Evolutionary conservation across 2,329 filamentous ascomycete species (phyloP).

Genomic region (Cladobotryum protrusum): DNA sequence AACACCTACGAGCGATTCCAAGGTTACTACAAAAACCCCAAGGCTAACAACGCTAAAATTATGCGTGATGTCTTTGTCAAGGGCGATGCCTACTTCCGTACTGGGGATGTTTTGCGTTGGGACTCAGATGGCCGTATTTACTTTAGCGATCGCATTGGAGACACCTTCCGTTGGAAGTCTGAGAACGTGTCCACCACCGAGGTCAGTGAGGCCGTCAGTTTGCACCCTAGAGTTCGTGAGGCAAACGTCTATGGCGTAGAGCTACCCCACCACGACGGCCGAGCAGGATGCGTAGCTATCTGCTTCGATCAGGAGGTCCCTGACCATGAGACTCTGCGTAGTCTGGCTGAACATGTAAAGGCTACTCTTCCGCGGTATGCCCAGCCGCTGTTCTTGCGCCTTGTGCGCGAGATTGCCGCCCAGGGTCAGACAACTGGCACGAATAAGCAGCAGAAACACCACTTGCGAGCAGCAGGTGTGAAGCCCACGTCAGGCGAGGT

Average conservation of each 20-base stretch:
- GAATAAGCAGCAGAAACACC: constrained; percentile 81
- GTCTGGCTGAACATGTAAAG: constrained; percentile 54
- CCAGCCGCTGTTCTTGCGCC: constrained; percentile 68
- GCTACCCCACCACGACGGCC: constrained; percentile 74
- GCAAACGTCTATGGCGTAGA: constrained; percentile 82
- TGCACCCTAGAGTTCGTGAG: constrained; percentile 61
- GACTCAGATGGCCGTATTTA: constrained; percentile 65
- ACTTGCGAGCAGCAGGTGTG: constrained; percentile 66
- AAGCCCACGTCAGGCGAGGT: constrained; percentile 41
- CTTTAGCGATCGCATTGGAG: constrained; percentile 76
- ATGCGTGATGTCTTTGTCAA: constrained; percentile 65
- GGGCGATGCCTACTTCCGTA: constrained; percentile 77
- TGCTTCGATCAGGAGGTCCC: constrained; percentile 42
- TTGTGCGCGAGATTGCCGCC: constrained; percentile 50
- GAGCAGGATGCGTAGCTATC: constrained; percentile 75
- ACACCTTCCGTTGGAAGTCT: constrained; percentile 75
- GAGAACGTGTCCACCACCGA: constrained; percentile 80
- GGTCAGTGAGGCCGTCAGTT: constrained; percentile 68
- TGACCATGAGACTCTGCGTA: constrained; percentile 42
- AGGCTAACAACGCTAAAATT: constrained; percentile 67
- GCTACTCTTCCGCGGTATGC: constrained; percentile 64
- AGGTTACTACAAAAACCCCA: constrained; percentile 72
- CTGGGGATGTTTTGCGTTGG: constrained; percentile 73
- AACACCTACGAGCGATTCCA: constrained; percentile 64
- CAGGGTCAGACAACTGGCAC: constrained; percentile 68